A percentile compares a stretch with the other conserved stretches of the same genome.
Conservation (phyloP, 495 filamentous ascomycete species). For the Tetracladium setigerum region DNA sequence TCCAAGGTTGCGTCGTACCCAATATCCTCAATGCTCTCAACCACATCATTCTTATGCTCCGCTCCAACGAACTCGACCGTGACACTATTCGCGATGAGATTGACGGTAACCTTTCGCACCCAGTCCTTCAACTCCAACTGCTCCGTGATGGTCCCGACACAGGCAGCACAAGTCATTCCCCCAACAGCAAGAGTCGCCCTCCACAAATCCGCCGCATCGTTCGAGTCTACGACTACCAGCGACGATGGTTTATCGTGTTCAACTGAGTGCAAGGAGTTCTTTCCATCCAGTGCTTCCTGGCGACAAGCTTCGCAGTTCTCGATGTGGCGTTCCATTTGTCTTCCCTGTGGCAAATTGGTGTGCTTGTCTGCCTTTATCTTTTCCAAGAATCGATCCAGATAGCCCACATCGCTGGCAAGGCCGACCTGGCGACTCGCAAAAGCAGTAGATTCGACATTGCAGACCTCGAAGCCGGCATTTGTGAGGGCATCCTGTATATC, state of each 20-base stretch:
- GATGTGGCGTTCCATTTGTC: constrained; percentile 1
- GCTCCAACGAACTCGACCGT: constrained; percentile 55
- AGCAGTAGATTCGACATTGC: constrained; percentile 1
- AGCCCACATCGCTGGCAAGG: constrained; percentile 5
- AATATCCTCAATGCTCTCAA: constrained; percentile 70
- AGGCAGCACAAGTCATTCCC: constrained; percentile 82
- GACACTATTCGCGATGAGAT: constrained; percentile 66
- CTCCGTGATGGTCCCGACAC: constrained; percentile 55
- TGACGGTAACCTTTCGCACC: constrained; percentile 57
- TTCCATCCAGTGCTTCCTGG: constrained; percentile 1
- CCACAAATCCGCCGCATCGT: constrained; percentile 23
- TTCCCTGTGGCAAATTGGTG: background rate
- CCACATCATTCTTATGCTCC: constrained; percentile 38
- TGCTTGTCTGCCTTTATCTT: constrained; percentile 1
- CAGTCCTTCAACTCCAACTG: constrained; percentile 56
- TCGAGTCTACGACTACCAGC: constrained; percentile 12
- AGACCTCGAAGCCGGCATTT: constrained; percentile 24
- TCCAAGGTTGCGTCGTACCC: constrained; percentile 69
- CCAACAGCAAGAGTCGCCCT: constrained; percentile 61
- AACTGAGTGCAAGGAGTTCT: background rate
- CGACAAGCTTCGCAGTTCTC: constrained; percentile 18
- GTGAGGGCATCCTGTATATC: constrained; percentile 26
- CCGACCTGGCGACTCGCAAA: background rate
- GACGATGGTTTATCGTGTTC: background rate
- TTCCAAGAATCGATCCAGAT: constrained; percentile 13